Base-by-base conservation (phyloP, 352 stramenopile genomes). In the Globisporangium orthogonon region DNA sequence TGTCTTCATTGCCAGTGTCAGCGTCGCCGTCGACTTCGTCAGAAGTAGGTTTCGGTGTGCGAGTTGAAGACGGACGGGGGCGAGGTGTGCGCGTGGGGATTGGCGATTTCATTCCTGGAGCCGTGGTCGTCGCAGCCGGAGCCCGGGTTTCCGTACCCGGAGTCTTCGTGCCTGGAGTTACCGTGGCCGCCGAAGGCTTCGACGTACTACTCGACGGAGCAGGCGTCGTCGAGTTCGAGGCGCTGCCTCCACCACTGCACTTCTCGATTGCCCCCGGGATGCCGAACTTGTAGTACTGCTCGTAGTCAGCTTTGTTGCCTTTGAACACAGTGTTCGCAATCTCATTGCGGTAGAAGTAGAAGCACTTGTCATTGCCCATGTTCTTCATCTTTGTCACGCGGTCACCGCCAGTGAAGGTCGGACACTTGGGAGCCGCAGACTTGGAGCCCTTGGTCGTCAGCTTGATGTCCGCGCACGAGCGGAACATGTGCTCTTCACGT, bases 291-390 rank as follows among this genome's bases (percentile, higher is more conserved):
- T 86, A 86, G 50, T 70, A 58, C 33, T 70, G 56, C 48, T 73
- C 54, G 54, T 70, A 74, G 0, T 60, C 49, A 9, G 48, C 62
- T 6, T 78, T 47, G 17, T 67, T 61, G 9, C 70, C 70, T 46
- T 83, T 79, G 63, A 74, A 69, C 29, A 69, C 58, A 29, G 63
- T 60, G 13, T 65, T 65, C 29, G 62, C 65, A 5, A 86, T 62
- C 35, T 73, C 74, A 52, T 77, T 81, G 1, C 66, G 70, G 60
- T 79, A 63, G 60, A 78, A 86, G 71, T 86, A 86, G 52, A 76
- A 86, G 45, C 76, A 86, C 66, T 82, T 37, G 47, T 74, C 52
- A 43, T 41, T 61, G 7, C 50, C 52, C 54, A 73, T 65, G 50
- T 69, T 58, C n/a, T 83, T 58, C 31, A 80, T 66, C 37, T 65